These are phyloP conservation scores for Trypanosoma rangeli DNA, from an alignment of 208 protist genomes.

Conservation along the genomic window DNA sequence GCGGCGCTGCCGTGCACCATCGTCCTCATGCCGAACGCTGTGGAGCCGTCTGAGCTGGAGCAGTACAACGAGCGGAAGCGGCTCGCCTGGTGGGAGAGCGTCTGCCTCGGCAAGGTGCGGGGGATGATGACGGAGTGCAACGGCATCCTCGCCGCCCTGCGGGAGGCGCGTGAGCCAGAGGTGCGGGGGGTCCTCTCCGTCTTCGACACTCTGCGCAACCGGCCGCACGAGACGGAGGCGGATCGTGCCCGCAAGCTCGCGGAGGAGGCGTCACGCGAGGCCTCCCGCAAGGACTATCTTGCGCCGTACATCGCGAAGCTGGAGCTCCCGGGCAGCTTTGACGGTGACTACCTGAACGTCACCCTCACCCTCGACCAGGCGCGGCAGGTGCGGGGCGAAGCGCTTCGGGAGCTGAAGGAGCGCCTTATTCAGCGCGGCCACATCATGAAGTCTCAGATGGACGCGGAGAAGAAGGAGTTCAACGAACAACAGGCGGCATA, in stretches of 20 bases:
- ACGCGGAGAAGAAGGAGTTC: constrained; percentile 88
- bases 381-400: constrained; percentile 79
- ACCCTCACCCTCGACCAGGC: constrained; percentile 73
- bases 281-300: constrained; percentile 86
- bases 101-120: constrained; percentile 61
- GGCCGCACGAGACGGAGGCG: constrained; percentile 78
- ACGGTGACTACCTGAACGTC: constrained; percentile 78
- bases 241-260: constrained; percentile 69
- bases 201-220: constrained; percentile 91
- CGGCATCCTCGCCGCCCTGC: constrained; percentile 53
- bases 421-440: constrained; percentile 88
- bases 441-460: constrained; percentile 91
- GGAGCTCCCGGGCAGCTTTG: constrained; percentile 57
- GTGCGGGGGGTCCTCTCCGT: constrained; percentile 38
- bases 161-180: background rate
- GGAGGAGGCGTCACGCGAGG: constrained; percentile 61
- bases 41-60: constrained; percentile 65
- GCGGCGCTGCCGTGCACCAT: constrained; percentile 52
- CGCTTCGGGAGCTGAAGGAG: constrained; percentile 86
- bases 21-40: constrained; percentile 65
- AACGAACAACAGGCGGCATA: constrained; percentile 66
- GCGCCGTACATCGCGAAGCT: constrained; percentile 90
- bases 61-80: constrained; percentile 86
- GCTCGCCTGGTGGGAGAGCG: constrained; percentile 58
- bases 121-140: constrained; percentile 52